Conservation (phyloP, 2,329 filamentous ascomycete species). For the Fusarium nelsonii region DNA sequence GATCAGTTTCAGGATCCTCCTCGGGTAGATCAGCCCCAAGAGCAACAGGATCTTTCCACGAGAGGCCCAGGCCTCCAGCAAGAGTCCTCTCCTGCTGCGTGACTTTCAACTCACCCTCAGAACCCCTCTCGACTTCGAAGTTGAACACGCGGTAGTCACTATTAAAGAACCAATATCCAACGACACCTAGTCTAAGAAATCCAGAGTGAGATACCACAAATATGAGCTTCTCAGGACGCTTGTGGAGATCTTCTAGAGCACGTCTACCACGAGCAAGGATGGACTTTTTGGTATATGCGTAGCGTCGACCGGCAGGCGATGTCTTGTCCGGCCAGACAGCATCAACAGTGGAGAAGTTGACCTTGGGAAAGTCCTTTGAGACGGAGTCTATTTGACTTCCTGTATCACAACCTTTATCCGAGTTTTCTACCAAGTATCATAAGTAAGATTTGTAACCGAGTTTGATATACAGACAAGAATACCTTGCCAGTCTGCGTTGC, state of each 20-base stretch:
- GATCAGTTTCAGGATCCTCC: slow-evolving; percentile 35
- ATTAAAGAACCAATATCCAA: slow-evolving; percentile 69
- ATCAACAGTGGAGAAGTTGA: slow-evolving; percentile 70
- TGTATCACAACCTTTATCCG: slow-evolving; percentile 70
- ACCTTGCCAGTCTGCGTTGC: slow-evolving; percentile 76
- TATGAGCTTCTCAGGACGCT: slow-evolving; percentile 70
- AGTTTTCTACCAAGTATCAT: slow-evolving; percentile 59
- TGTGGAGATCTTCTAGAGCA: slow-evolving; percentile 63
- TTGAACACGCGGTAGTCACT: slow-evolving; percentile 74
- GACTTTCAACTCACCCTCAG: slow-evolving; percentile 51
- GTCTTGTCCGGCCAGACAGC: slow-evolving; percentile 73
- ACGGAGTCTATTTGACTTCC: slow-evolving; percentile 63
- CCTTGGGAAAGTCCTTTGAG: slow-evolving; percentile 62
- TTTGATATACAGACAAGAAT: slow-evolving; percentile 10
- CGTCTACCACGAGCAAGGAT: slow-evolving; percentile 67
- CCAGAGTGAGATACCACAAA: slow-evolving; percentile 75
- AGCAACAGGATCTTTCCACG: slow-evolving; percentile 52
- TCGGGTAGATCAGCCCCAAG: slow-evolving; percentile 57
- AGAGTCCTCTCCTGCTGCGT: slow-evolving; percentile 60
- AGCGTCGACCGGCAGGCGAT: slow-evolving; percentile 58
- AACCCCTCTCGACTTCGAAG: slow-evolving; percentile 53
- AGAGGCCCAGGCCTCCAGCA: slow-evolving; percentile 54
- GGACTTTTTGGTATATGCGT: slow-evolving; percentile 65
- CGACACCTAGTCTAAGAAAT: slow-evolving; percentile 70
- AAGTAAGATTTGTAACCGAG: not conserved